Base-by-base conservation (phyloP, 805 yeast genomes). In the Myxozyma kluyveri region DNA sequence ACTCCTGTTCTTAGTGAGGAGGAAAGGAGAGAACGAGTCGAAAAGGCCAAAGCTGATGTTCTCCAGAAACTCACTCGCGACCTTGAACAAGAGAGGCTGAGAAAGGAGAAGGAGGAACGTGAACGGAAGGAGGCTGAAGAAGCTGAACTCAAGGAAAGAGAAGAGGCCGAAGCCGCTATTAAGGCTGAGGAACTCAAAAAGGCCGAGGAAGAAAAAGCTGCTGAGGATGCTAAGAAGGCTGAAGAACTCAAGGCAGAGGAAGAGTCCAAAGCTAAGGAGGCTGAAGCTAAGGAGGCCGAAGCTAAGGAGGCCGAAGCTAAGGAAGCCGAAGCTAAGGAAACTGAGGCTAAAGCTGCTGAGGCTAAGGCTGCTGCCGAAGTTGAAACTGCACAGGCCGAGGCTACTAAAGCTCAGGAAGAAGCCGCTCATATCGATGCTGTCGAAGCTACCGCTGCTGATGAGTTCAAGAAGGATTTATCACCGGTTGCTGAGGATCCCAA, bases 211-310 rank as follows among this genome's bases (percentile, higher is more conserved):
- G 57, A 52, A 18, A n/a, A n/a, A n/a, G n/a, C n/a, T n/a, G 23
- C 18, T 7, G 33, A 29, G 33, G 37, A n/a, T 14, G 38, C 19
- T 12, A 41, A 44, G 29, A 52, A 60, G 54, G 41, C 50, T 9
- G 56, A 54, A 31, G 58, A 55, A 3, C 58, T 53, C 42, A 46
- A 60, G 44, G 60, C 59, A 39, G 56, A 51, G n/a, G 52, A 24
- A 4, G 55, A 17, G n/a, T 45, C 40, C 23, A 39, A 31, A 4
- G 24, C 6, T 52, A 44, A 39, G 37, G 49, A 26, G 18, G 49
- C 42, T 29, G 52, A 9, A 9, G 33, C 9, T 14, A 14, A 29
- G 33, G 33, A 29, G 33, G 33, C 33, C 14, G 33, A 9, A 9
- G 33, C 33, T 14, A 14, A 18, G 7, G 54, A 31, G 23, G 39